Percentiles rank a stretch among this genome's conserved stretches.
phyloP scores from a whole-genome alignment of 768 basidiomycete genomes.

The Amanita pallidorosea region DNA sequence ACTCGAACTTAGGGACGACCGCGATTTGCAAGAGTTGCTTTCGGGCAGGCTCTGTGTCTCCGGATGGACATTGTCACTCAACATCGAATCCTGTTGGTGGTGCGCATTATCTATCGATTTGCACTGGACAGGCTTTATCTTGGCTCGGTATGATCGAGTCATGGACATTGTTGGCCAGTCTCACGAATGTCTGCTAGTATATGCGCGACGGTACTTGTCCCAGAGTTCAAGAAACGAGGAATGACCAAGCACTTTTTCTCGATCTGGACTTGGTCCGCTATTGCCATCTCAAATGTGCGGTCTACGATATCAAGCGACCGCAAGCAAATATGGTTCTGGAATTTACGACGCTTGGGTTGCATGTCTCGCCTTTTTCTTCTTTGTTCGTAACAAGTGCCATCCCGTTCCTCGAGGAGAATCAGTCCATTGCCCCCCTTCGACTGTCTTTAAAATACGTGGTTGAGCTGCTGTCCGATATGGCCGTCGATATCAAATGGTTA shows the following conservation, averaged over 20 bases:
- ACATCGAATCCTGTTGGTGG: not conserved
- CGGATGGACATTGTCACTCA: not conserved
- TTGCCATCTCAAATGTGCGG: not conserved
- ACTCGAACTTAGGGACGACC: slow-evolving; percentile 1
- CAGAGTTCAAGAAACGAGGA: not conserved
- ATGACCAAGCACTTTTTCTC: not conserved
- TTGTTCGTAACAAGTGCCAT: not conserved
- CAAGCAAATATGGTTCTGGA: not conserved
- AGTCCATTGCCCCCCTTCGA: not conserved
- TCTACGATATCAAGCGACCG: not conserved
- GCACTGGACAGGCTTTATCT: not conserved
- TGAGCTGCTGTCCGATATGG: not conserved
- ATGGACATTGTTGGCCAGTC: not conserved
- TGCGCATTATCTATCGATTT: not conserved
- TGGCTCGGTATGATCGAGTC: not conserved
- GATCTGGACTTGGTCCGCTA: slow-evolving; percentile 1
- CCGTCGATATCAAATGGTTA: not conserved
- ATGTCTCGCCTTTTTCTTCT: not conserved
- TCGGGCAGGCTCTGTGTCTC: not conserved
- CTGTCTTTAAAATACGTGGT: not conserved
- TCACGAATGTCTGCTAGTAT: not conserved
- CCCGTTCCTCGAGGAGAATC: slow-evolving; percentile 2
- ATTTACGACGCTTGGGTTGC: slow-evolving; percentile 2
- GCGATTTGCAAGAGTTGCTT: not conserved
- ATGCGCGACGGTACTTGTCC: not conserved